Percentiles rank a stretch among this genome's conserved stretches.
These are phyloP conservation scores for Phialocephala sp. DNA, from an alignment of 2,329 filamentous ascomycete genomes.

Conservation along the genomic window DNA sequence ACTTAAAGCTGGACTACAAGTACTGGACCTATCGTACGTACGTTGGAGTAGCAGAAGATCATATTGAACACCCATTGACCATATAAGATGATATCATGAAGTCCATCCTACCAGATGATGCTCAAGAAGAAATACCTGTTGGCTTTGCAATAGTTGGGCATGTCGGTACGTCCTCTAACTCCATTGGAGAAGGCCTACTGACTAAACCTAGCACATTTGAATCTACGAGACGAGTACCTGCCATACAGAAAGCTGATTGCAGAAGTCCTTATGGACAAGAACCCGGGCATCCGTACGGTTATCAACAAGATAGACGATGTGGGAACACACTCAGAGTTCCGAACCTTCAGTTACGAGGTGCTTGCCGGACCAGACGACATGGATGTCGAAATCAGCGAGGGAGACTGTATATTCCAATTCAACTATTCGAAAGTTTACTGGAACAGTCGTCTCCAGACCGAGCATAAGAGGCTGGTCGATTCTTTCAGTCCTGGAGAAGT, in stretches of 20 bases:
- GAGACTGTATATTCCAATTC: slow-evolving; percentile 85
- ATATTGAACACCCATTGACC: slow-evolving; percentile 1
- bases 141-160: slow-evolving; percentile 92
- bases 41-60: neutral
- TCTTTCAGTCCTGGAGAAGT: slow-evolving; percentile 84
- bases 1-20: slow-evolving; percentile 78
- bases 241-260: slow-evolving; percentile 89
- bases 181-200: slow-evolving; percentile 27
- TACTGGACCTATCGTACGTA: slow-evolving; percentile 81
- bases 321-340: slow-evolving; percentile 81
- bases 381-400: slow-evolving; percentile 82
- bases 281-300: slow-evolving; percentile 79
- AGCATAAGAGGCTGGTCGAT: slow-evolving; percentile 81
- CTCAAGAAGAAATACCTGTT: slow-evolving; percentile 79
- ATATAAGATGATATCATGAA: slow-evolving; percentile 71
- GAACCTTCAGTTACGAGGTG: slow-evolving; percentile 92
- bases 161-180: slow-evolving; percentile 61
- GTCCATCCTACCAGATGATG: slow-evolving; percentile 79
- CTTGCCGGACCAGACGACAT: slow-evolving; percentile 82
- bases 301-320: slow-evolving; percentile 96
- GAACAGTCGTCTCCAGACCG: slow-evolving; percentile 90
- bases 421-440: slow-evolving; percentile 98
- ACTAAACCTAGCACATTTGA: slow-evolving; percentile 73
- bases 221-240: slow-evolving; percentile 81
- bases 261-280: slow-evolving; percentile 88